Evolutionary conservation across 345 rosid genomes (phyloP).

Genomic region (Abelmoschus esculentus): DNA sequence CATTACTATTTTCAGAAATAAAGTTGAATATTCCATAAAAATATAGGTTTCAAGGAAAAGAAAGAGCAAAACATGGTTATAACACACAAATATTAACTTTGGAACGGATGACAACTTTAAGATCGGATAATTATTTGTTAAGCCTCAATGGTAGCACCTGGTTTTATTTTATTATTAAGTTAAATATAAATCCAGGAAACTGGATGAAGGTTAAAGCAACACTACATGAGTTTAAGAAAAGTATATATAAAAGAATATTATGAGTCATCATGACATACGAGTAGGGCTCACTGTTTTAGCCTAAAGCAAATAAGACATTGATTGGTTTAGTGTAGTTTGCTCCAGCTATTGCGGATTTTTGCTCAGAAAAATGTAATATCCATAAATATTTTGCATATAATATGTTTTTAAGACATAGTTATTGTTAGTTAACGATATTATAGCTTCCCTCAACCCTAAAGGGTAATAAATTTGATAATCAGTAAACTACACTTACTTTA

Average conservation of each 20-base stretch:
- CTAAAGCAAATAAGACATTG: not conserved
- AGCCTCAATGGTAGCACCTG: not conserved
- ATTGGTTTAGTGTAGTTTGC: not conserved
- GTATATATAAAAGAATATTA: not conserved
- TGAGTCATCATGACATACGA: not conserved
- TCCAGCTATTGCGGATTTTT: not conserved
- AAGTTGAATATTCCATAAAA: not conserved
- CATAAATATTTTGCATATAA: not conserved
- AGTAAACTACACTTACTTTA: conserved; percentile 48
- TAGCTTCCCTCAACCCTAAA: not conserved
- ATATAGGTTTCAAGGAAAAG: not conserved
- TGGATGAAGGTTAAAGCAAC: conserved; percentile 1
- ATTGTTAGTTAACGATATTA: not conserved
- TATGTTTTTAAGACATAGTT: not conserved
- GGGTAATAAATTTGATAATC: not conserved
- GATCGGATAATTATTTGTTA: not conserved
- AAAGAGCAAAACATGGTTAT: not conserved
- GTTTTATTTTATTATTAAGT: not conserved
- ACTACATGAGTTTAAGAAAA: not conserved
- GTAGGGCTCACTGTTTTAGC: not conserved
- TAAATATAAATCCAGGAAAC: not conserved
- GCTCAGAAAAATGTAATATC: not conserved
- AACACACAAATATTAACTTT: not conserved
- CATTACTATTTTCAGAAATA: not conserved
- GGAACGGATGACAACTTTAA: not conserved